Evolutionary conservation across 345 rosid species (phyloP).

Genomic region (Syzygium aqueum): DNA sequence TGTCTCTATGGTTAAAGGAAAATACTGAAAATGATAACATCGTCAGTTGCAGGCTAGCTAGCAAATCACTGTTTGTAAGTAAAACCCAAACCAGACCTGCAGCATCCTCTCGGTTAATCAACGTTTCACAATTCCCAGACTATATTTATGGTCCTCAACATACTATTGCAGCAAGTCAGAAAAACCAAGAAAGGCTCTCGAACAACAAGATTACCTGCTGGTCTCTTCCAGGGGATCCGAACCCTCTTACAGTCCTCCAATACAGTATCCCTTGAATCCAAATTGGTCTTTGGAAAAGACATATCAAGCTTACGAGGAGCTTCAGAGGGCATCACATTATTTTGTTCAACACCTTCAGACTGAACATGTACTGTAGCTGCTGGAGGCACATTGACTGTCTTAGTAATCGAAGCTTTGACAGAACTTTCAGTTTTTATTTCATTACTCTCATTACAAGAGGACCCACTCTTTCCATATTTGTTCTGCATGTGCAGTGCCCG

Average conservation of each 20-base stretch:
- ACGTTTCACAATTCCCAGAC: not conserved
- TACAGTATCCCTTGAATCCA: conserved; percentile 33
- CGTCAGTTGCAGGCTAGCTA: not conserved
- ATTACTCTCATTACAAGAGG: conserved; percentile 31
- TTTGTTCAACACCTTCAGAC: conserved; percentile 36
- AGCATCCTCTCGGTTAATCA: not conserved
- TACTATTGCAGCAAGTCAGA: not conserved
- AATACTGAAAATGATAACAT: not conserved
- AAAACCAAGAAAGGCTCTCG: not conserved
- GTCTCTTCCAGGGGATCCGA: conserved; percentile 60
- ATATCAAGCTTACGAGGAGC: not conserved
- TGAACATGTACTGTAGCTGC: conserved; percentile 15
- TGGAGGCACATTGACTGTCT: conserved; percentile 11
- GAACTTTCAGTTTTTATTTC: conserved; percentile 31
- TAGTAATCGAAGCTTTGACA: conserved; percentile 24
- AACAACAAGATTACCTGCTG: conserved; percentile 60
- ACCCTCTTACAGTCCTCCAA: conserved; percentile 39
- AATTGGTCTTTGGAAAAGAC: conserved; percentile 19
- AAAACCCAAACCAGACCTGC: not conserved
- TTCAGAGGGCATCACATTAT: not conserved
- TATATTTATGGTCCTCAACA: not conserved
- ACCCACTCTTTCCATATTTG: conserved; percentile 52
- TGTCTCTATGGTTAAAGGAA: not conserved
- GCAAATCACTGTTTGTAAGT: not conserved
- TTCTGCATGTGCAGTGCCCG: conserved; percentile 78